These are phyloP conservation scores for Tetracladium setigerum DNA, from an alignment of 495 filamentous ascomycete genomes.

Conservation along the genomic window DNA sequence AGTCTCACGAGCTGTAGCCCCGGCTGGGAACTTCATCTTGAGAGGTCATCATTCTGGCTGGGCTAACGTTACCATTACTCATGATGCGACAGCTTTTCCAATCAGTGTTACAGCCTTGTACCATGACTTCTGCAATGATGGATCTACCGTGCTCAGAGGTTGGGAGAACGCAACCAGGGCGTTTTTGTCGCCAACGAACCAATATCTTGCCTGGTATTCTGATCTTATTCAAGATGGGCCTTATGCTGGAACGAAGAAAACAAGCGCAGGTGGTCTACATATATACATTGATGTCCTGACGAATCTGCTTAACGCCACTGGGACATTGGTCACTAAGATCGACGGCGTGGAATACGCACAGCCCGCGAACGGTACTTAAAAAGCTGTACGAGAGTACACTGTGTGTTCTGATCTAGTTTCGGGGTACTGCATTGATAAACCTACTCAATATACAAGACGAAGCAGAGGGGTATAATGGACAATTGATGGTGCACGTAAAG, in stretches of 20 bases:
- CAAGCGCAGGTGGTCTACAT: constrained; percentile 19
- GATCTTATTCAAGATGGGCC: constrained; percentile 8
- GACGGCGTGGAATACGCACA: constrained; percentile 11
- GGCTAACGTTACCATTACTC: constrained; percentile 4
- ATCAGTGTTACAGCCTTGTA: constrained; percentile 12
- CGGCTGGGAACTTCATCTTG: constrained; percentile 14
- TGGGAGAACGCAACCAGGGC: constrained; percentile 10
- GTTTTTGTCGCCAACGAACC: background rate
- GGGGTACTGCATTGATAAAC: no score
- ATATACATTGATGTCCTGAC: constrained; percentile 9
- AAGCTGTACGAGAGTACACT: no score
- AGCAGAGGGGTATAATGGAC: no score
- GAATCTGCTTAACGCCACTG: constrained; percentile 15
- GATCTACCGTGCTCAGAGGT: constrained; percentile 12
- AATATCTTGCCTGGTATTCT: constrained; percentile 16
- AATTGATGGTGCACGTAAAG: no score
- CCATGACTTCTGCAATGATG: constrained; percentile 14
- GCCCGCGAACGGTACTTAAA: constrained; percentile 18
- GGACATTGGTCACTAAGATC: constrained; percentile 17
- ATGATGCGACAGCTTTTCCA: background rate
- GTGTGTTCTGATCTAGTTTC: no score
- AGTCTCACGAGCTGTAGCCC: background rate
- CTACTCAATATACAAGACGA: no score
- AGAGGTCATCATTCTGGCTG: constrained; percentile 9
- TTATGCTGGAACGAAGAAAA: constrained; percentile 11